Conservation (phyloP, 371 early-diverging fungal species). For the Entomophthora muscae region DNA sequence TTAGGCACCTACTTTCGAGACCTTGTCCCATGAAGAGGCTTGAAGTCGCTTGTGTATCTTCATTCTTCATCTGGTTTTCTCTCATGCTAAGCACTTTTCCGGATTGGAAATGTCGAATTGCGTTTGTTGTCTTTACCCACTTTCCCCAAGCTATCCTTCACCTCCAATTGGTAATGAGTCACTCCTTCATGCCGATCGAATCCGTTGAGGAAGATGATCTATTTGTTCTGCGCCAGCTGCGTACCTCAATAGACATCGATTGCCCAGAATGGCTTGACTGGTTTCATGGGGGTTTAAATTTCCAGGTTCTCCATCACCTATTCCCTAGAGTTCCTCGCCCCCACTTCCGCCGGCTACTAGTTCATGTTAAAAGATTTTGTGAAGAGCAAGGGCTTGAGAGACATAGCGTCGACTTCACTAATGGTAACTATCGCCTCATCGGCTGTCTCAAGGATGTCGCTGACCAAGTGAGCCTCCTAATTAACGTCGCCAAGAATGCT, state of each 20-base stretch:
- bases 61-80: slow-evolving; percentile 70
- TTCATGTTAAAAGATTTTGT: slow-evolving; percentile 58
- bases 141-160: slow-evolving; percentile 72
- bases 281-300: slow-evolving; percentile 94
- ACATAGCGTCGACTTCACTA: slow-evolving; percentile 46
- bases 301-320: slow-evolving; percentile 89
- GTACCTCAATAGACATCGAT: slow-evolving; percentile 94
- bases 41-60: slow-evolving; percentile 46
- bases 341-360: slow-evolving; percentile 53
- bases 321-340: slow-evolving; percentile 87
- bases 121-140: slow-evolving; percentile 63
- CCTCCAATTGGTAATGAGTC: slow-evolving; percentile 87
- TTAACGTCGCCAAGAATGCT: slow-evolving; percentile 35
- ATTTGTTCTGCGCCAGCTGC: slow-evolving; percentile 65
- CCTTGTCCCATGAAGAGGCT: slow-evolving; percentile 47
- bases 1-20: slow-evolving; percentile 35
- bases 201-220: slow-evolving; percentile 50
- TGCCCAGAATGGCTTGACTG: slow-evolving; percentile 89
- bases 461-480: slow-evolving; percentile 41
- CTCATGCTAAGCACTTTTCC: slow-evolving; percentile 47
- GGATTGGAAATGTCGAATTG: slow-evolving; percentile 30
- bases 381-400: slow-evolving; percentile 42
- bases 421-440: slow-evolving; percentile 48
- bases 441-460: slow-evolving; percentile 46
- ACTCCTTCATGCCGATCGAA: slow-evolving; percentile 88